These are phyloP conservation scores for Mycena indigotica DNA, from an alignment of 768 basidiomycete genomes.

Conservation along the genomic window DNA sequence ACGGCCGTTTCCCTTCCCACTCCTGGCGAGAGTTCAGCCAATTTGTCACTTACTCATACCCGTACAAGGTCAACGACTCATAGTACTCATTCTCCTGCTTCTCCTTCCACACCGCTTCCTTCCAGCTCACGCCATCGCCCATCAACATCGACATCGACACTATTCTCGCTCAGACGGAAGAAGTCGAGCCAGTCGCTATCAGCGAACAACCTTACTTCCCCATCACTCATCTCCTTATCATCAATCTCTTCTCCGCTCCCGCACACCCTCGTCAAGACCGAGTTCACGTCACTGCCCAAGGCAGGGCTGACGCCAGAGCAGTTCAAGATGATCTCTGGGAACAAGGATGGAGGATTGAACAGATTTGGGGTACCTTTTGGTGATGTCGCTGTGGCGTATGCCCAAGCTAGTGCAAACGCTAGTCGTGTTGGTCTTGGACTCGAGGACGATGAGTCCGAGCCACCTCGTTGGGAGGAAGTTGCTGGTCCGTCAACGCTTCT, in stretches of 20 bases:
- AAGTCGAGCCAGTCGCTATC: slow-evolving; percentile 44
- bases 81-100: background rate
- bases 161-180: slow-evolving; percentile 54
- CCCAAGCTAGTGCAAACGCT: slow-evolving; percentile 25
- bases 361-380: slow-evolving; percentile 80
- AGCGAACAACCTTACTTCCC: slow-evolving; percentile 53
- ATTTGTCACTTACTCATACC: slow-evolving; percentile 15
- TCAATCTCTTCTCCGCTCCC: slow-evolving; percentile 77
- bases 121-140: slow-evolving; percentile 37
- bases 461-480: slow-evolving; percentile 19
- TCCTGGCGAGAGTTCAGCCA: background rate
- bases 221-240: slow-evolving; percentile 69
- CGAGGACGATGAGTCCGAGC: slow-evolving; percentile 8
- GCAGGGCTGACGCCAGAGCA: slow-evolving; percentile 64
- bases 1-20: slow-evolving; percentile 6
- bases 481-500: too few species aligned
- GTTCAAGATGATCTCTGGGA: slow-evolving; percentile 64
- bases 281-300: slow-evolving; percentile 64
- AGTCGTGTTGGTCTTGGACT: slow-evolving; percentile 14
- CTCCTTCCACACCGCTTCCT: slow-evolving; percentile 31
- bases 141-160: slow-evolving; percentile 43
- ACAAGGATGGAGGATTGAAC: slow-evolving; percentile 58
- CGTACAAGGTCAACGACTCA: slow-evolving; percentile 26
- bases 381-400: slow-evolving; percentile 67
- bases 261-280: slow-evolving; percentile 71